phyloP scores from a whole-genome alignment of 495 filamentous ascomycete genomes.

The Tuber brumale region DNA sequence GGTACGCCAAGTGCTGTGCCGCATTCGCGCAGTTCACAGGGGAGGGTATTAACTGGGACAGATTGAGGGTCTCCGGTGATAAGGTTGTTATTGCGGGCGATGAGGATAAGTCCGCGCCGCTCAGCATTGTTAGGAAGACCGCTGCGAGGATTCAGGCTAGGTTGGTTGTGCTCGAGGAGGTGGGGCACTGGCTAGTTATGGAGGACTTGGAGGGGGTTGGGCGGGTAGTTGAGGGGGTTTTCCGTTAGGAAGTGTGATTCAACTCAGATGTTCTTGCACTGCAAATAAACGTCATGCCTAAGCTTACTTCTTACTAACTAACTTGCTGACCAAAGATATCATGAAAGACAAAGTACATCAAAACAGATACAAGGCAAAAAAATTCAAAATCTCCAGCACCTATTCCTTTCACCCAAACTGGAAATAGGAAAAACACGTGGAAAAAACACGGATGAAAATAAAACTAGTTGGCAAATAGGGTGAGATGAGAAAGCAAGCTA shows the following conservation, averaged over 20 bases:
- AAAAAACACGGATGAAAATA: neutral
- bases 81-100: conserved; percentile 45
- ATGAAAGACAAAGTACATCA: neutral
- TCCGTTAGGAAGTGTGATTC: neutral
- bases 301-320: neutral
- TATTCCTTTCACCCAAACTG: neutral
- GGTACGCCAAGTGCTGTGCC: conserved; percentile 52
- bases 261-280: neutral
- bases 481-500: neutral
- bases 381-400: neutral
- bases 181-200: conserved; percentile 48
- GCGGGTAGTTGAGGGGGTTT: neutral
- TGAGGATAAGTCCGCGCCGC: conserved; percentile 46
- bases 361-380: neutral
- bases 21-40: conserved; percentile 46
- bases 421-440: neutral
- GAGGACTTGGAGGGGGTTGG: conserved; percentile 37
- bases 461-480: neutral
- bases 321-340: neutral
- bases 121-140: conserved; percentile 33
- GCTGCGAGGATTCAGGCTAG: conserved; percentile 30
- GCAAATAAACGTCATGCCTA: neutral
- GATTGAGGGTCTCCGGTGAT: conserved; percentile 12
- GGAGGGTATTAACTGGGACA: conserved; percentile 35
- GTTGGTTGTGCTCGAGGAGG: conserved; percentile 41